phyloP scores from a whole-genome alignment of 495 filamentous ascomycete genomes.

The Annulohypoxylon bovei region DNA sequence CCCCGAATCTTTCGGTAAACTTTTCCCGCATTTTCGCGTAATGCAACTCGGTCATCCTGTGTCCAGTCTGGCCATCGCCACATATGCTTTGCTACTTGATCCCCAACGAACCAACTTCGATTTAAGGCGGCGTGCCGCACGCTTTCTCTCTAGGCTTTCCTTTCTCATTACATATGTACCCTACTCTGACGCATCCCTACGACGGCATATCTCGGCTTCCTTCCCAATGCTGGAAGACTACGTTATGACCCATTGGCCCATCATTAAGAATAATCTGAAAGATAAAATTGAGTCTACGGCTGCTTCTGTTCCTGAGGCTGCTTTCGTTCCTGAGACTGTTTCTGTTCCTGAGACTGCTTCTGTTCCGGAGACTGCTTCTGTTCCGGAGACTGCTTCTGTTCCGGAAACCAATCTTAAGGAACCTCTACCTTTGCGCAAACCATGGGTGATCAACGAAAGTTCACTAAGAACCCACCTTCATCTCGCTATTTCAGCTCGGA shows the following conservation, averaged over 20 bases:
- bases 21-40: slow-evolving; percentile 45
- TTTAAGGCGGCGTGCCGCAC: slow-evolving; percentile 27
- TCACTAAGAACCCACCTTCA: slow-evolving; percentile 5
- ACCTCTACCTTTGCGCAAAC: no score
- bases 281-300: background rate
- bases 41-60: slow-evolving; percentile 41
- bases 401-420: no score
- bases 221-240: slow-evolving; percentile 34
- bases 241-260: slow-evolving; percentile 39
- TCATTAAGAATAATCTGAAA: slow-evolving; percentile 23
- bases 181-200: slow-evolving; percentile 14
- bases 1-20: slow-evolving; percentile 43
- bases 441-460: slow-evolving; percentile 1
- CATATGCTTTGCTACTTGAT: slow-evolving; percentile 54
- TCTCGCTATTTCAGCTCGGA: slow-evolving; percentile 6
- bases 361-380: background rate
- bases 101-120: slow-evolving; percentile 30
- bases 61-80: slow-evolving; percentile 51
- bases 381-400: background rate
- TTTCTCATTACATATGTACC: slow-evolving; percentile 34
- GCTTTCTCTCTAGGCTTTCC: slow-evolving; percentile 40
- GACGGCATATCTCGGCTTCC: background rate
- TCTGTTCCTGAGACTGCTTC: slow-evolving; percentile 2
- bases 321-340: slow-evolving; percentile 31
- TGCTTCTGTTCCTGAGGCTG: slow-evolving; percentile 28